Percentiles rank a stretch among this genome's conserved stretches.
Evolutionary conservation across 1,139 yeast species (phyloP).

Genomic region (Yamadazyma triangularis): DNA sequence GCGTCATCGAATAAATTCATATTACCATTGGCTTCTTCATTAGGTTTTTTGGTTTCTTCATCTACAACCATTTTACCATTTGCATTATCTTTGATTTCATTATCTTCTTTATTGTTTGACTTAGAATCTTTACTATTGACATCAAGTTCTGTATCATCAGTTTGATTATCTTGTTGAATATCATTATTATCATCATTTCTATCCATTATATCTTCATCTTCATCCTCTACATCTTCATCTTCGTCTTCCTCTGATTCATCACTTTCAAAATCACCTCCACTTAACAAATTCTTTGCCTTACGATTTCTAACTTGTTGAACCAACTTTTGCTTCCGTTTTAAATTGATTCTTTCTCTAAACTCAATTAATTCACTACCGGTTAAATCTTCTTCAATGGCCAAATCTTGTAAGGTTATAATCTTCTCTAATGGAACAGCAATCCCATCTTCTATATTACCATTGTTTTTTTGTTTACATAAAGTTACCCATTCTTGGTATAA

Average conservation of each 20-base stretch:
- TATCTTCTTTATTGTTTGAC: constrained; percentile 1
- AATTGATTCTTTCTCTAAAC: constrained; percentile 43
- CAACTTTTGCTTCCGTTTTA: constrained; percentile 41
- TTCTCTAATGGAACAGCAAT: constrained; percentile 50
- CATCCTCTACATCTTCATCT: constrained; percentile 17
- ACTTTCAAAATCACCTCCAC: constrained; percentile 34
- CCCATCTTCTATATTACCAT: constrained; percentile 50
- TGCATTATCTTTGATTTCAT: constrained; percentile 3
- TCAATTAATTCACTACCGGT: constrained; percentile 45
- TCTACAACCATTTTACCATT: constrained; percentile 4
- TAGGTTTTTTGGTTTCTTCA: constrained; percentile 3
- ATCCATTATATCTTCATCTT: constrained; percentile 12
- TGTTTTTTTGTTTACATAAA: constrained; percentile 31
- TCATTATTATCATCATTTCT: constrained; percentile 2
- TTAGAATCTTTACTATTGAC: constrained; percentile 10
- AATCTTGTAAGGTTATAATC: constrained; percentile 24
- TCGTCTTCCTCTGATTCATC: constrained; percentile 39
- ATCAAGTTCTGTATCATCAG: constrained; percentile 8
- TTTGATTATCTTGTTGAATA: constrained; percentile 5
- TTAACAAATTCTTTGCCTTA: constrained; percentile 52
- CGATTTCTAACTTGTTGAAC: constrained; percentile 53
- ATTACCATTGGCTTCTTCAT: constrained; percentile 6
- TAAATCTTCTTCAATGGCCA: constrained; percentile 46
- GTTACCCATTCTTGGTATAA: constrained; percentile 58
- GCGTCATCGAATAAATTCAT: constrained; percentile 23